phyloP scores from a whole-genome alignment of 2,329 filamentous ascomycete species.

The Fusarium poae region DNA sequence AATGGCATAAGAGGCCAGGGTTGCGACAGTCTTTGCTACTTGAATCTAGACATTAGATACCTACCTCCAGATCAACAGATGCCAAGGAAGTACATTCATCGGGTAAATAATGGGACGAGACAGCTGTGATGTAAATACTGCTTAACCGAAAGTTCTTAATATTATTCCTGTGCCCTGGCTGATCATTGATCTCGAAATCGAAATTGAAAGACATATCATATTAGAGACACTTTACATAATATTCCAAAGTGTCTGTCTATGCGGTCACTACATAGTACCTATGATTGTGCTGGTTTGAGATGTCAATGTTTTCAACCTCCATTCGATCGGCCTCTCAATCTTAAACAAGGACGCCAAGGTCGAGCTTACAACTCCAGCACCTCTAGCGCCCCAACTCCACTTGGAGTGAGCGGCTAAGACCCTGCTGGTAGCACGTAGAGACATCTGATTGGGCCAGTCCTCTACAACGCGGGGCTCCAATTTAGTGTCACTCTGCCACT shows the following conservation, averaged over 20 bases:
- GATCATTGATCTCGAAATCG: neutral
- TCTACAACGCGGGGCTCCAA: slow-evolving; percentile 44
- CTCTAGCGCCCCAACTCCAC: slow-evolving; percentile 39
- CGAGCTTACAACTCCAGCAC: slow-evolving; percentile 39
- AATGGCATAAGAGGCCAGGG: neutral
- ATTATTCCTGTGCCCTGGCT: neutral
- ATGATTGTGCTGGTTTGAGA: neutral
- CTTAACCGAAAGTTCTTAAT: slow-evolving; percentile 9
- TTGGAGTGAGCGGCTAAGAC: slow-evolving; percentile 45
- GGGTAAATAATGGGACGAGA: slow-evolving; percentile 2
- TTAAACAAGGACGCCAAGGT: slow-evolving; percentile 28
- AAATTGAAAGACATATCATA: neutral
- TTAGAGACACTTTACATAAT: neutral
- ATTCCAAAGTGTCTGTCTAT: neutral
- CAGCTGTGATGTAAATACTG: slow-evolving; percentile 4
- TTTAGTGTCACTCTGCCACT: slow-evolving; percentile 47
- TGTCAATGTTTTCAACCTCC: neutral
- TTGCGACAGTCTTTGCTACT: neutral
- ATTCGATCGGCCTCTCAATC: slow-evolving; percentile 27
- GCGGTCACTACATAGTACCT: neutral
- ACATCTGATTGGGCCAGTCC: slow-evolving; percentile 34
- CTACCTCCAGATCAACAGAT: neutral
- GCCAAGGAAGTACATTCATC: neutral
- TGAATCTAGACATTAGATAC: neutral
- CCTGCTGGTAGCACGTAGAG: slow-evolving; percentile 17